Evolutionary conservation across 2,329 filamentous ascomycete species (phyloP).

Genomic region (Alternaria alternata): DNA sequence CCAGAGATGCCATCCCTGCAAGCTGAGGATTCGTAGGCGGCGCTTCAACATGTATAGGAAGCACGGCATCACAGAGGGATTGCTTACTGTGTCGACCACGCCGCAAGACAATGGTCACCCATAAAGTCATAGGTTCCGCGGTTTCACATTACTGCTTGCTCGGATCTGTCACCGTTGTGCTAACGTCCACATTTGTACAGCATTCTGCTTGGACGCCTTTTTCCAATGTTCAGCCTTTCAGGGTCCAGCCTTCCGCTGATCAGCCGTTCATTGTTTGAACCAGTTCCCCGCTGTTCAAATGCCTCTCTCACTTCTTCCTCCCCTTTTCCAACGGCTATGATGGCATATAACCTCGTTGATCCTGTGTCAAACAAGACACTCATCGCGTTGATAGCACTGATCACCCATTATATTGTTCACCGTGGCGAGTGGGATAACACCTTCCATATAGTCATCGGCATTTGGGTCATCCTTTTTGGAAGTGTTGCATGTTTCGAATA

Average conservation of each 20-base stretch:
- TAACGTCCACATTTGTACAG: neutral
- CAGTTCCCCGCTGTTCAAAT: neutral
- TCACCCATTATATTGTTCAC: slow-evolving; percentile 33
- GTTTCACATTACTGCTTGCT: neutral
- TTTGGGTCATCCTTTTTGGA: slow-evolving; percentile 28
- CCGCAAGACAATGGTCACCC: neutral
- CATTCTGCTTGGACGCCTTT: neutral
- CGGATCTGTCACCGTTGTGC: neutral
- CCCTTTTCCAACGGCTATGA: neutral
- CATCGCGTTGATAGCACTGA: slow-evolving; percentile 30
- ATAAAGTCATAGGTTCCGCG: neutral
- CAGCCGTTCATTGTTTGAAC: neutral
- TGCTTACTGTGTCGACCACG: neutral
- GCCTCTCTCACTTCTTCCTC: neutral
- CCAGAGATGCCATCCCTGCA: neutral
- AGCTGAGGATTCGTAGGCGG: neutral
- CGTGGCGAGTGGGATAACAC: slow-evolving; percentile 37
- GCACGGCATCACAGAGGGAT: neutral
- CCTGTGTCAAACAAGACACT: slow-evolving; percentile 32
- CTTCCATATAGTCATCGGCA: slow-evolving; percentile 21
- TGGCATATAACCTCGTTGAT: slow-evolving; percentile 1
- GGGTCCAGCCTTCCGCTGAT: neutral
- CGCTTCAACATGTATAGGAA: neutral
- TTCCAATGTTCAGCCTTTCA: slow-evolving; percentile 1
- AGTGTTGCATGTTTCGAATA: slow-evolving; percentile 29